Evolutionary conservation across 1,284 basidiomycete species (phyloP), one percentile per base, ranked within the genome.

Genomic region (Psilocybe mexicana): DNA sequence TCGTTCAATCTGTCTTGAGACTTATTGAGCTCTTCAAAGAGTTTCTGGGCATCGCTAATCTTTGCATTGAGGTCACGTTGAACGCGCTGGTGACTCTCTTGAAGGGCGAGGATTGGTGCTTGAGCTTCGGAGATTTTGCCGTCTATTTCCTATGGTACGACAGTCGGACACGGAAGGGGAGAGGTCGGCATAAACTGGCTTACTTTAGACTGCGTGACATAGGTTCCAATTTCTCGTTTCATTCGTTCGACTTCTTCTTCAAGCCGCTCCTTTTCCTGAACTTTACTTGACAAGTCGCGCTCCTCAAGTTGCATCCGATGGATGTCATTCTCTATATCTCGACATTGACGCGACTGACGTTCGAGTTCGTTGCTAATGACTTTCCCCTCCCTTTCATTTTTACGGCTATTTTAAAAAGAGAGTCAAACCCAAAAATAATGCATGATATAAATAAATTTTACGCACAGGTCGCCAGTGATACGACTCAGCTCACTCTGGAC

Each of bases 401-500:
- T 72, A 54, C 90, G 91, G 45, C 93, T 94, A 61, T 18, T 48
- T 57, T 55, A n/a, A 54, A 48, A 46, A 54, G 43, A 45, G 46
- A 54, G 46, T 59, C 26, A 35, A 55, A 49, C 55, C 33, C 7
- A 30, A 48, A 46, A 26, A 44, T 51, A 35, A 38, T 18, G 5
- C 33, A 52, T 14, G 14, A 3, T 54, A 60, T 11, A 26, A 42
- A 49, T 52, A 25, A 18, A 18, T 18, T 18, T 18, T 52, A 73
- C 88, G 66, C 63, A 96, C 94, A 94, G 80, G 54, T 89, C 78
- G 18, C 72, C 73, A 0, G 81, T 77, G 35, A 94, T 66, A 3
- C 74, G 73, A 54, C 90, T 84, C 6, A 96, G 76, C 66, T 95
- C 88, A 25, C 69, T 74, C 69, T 96, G 91, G 2, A 97, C 87